Evolutionary conservation across 1,139 yeast genomes (phyloP).

Genomic region (Schwanniomyces etchellsii): DNA sequence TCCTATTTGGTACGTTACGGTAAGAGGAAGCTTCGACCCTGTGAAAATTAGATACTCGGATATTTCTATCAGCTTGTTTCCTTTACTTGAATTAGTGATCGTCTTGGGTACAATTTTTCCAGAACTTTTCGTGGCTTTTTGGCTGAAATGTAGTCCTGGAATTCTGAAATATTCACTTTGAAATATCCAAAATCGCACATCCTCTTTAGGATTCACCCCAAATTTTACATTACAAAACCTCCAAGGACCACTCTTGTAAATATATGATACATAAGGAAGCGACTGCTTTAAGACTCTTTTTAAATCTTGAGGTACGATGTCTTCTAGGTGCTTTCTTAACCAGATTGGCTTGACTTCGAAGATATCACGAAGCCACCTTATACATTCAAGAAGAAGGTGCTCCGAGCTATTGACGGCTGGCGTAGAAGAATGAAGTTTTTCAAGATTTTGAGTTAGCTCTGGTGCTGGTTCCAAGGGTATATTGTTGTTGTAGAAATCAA

Average conservation of each 20-base stretch:
- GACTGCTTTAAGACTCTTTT: constrained; percentile 62
- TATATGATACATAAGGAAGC: constrained; percentile 75
- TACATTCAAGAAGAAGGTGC: constrained; percentile 35
- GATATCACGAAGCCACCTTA: constrained; percentile 45
- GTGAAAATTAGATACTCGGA: constrained; percentile 60
- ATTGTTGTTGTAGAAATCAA: constrained; percentile 26
- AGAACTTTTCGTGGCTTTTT: constrained; percentile 5
- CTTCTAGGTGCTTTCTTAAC: constrained; percentile 72
- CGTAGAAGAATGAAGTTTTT: constrained; percentile 14
- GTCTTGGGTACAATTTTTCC: constrained; percentile 14
- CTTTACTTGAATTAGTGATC: constrained; percentile 10
- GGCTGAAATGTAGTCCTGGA: constrained; percentile 22
- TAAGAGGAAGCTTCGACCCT: constrained; percentile 63
- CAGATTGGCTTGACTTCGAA: constrained; percentile 78
- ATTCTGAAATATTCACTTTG: constrained; percentile 86
- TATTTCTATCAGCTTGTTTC: constrained; percentile 19
- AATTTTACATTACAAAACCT: constrained; percentile 77
- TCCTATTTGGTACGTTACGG: constrained; percentile 76
- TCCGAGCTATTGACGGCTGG: constrained; percentile 24
- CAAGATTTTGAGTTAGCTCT: constrained; percentile 31
- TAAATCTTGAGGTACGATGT: constrained; percentile 48
- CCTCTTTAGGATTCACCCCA: constrained; percentile 71
- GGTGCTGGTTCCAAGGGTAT: constrained; percentile 30
- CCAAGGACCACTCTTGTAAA: constrained; percentile 92
- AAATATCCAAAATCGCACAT: constrained; percentile 51